phyloP scores from a whole-genome alignment of 345 rosid species.

The Citrus inodora region DNA sequence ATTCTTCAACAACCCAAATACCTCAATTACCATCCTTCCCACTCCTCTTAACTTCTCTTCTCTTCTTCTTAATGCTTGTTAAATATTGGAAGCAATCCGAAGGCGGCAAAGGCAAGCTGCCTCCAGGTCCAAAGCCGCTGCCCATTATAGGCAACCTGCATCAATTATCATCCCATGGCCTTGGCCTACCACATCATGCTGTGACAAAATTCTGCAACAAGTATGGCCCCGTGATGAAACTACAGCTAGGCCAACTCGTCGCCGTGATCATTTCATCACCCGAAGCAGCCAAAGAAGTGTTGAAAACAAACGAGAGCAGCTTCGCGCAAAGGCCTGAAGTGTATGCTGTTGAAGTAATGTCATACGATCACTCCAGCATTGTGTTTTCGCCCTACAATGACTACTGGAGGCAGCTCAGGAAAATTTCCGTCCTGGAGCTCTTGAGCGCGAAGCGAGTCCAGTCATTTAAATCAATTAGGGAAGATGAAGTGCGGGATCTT shows the following conservation, averaged over 20 bases:
- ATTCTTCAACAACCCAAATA: background rate
- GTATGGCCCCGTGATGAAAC: conserved; percentile 11
- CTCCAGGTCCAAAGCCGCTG: conserved; percentile 22
- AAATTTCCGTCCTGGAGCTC: background rate
- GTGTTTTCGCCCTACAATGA: conserved; percentile 9
- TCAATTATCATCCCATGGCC: background rate
- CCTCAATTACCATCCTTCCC: conserved; percentile 2
- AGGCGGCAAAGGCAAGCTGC: background rate
- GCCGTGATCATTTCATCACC: conserved; percentile 13
- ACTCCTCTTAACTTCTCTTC: background rate
- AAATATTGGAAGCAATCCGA: conserved; percentile 2
- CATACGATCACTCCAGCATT: conserved; percentile 6
- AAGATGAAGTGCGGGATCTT: conserved; percentile 12
- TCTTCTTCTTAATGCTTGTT: conserved; percentile 3
- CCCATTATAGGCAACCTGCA: conserved; percentile 27
- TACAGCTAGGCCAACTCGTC: conserved; percentile 16
- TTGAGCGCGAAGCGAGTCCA: background rate
- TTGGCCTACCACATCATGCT: conserved; percentile 14
- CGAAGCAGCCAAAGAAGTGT: conserved; percentile 12
- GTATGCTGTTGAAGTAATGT: background rate
- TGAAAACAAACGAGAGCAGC: conserved; percentile 4
- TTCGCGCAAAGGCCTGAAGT: conserved; percentile 15
- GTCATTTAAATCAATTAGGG: conserved; percentile 5
- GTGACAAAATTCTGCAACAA: conserved; percentile 9
- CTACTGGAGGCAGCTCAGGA: conserved; percentile 5